Evolutionary conservation across 768 basidiomycete species (phyloP).

Genomic region (Dentipellis sp.): DNA sequence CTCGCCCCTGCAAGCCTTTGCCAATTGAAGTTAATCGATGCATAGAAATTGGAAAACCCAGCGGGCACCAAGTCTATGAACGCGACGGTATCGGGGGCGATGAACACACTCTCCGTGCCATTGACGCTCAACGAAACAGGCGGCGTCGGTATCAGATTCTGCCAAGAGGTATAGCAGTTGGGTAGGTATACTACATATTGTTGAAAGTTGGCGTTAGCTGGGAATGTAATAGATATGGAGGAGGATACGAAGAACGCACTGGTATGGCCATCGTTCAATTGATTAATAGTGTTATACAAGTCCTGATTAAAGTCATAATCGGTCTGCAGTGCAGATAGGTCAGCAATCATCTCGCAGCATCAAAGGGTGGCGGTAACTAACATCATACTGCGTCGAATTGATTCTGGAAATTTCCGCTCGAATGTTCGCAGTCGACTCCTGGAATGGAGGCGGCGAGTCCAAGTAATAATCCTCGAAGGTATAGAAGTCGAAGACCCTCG

Average conservation of each 20-base stretch:
- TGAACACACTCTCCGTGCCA: constrained; percentile 2
- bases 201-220: background rate
- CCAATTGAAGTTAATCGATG: constrained; percentile 25
- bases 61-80: constrained; percentile 2
- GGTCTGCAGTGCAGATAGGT: constrained; percentile 28
- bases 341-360: background rate
- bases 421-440: constrained; percentile 45
- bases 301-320: constrained; percentile 59
- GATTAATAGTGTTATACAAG: constrained; percentile 43
- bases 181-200: constrained; percentile 41
- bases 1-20: constrained; percentile 50
- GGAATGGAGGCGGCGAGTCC: constrained; percentile 27
- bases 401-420: constrained; percentile 38
- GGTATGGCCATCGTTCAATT: constrained; percentile 60
- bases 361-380: constrained; percentile 13
- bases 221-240: background rate
- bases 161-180: constrained; percentile 41
- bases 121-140: constrained; percentile 1
- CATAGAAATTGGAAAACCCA: constrained; percentile 4
- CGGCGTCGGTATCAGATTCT: constrained; percentile 20
- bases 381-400: constrained; percentile 37
- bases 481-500: constrained; percentile 28
- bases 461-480: constrained; percentile 31
- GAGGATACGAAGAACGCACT: constrained; percentile 25
- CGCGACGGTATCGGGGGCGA: constrained; percentile 7